Percentiles rank a stretch among this genome's conserved stretches.
Evolutionary conservation across 2,329 filamentous ascomycete genomes (phyloP).

Genomic region (Fusarium goolgardi): DNA sequence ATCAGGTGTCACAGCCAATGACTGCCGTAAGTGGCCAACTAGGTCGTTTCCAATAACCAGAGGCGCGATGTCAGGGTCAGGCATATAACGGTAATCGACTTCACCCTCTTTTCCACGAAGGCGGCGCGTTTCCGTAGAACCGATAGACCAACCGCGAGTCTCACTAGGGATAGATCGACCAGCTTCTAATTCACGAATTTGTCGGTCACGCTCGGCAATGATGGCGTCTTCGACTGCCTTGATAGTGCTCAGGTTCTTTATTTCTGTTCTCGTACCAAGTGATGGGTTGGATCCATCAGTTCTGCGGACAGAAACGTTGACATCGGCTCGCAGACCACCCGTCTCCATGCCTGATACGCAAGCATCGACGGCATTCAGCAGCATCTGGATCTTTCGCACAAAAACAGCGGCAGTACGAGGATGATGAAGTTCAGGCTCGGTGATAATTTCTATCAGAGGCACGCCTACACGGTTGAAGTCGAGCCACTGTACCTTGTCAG

Average conservation of each 20-base stretch:
- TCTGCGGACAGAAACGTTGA: slow-evolving; percentile 89
- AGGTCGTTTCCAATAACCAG: slow-evolving; percentile 79
- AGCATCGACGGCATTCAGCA: slow-evolving; percentile 83
- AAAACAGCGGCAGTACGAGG: slow-evolving; percentile 88
- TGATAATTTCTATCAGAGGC: slow-evolving; percentile 95
- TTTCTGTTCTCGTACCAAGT: slow-evolving; percentile 91
- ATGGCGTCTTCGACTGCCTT: slow-evolving; percentile 96
- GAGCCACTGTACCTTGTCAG: slow-evolving; percentile 78
- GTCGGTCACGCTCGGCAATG: slow-evolving; percentile 87
- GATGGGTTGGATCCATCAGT: slow-evolving; percentile 55
- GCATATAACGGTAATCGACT: slow-evolving; percentile 98
- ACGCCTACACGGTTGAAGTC: slow-evolving; percentile 95
- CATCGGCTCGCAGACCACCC: slow-evolving; percentile 89
- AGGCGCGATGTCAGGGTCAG: slow-evolving; percentile 89
- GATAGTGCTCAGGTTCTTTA: slow-evolving; percentile 96
- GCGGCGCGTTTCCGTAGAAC: slow-evolving; percentile 81
- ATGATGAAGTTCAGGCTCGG: slow-evolving; percentile 86
- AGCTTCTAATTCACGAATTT: slow-evolving; percentile 81
- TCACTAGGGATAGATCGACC: slow-evolving; percentile 84
- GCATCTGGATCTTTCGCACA: slow-evolving; percentile 86
- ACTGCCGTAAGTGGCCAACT: slow-evolving; percentile 69
- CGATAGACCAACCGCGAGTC: slow-evolving; percentile 92
- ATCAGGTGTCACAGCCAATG: slow-evolving; percentile 79
- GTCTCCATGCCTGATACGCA: slow-evolving; percentile 94
- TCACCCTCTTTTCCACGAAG: slow-evolving; percentile 95